Percentiles rank a stretch among this genome's conserved stretches.
These are phyloP conservation scores for Kickxella alabastrina DNA, from an alignment of 192 early-diverging fungal species.

Conservation along the genomic window DNA sequence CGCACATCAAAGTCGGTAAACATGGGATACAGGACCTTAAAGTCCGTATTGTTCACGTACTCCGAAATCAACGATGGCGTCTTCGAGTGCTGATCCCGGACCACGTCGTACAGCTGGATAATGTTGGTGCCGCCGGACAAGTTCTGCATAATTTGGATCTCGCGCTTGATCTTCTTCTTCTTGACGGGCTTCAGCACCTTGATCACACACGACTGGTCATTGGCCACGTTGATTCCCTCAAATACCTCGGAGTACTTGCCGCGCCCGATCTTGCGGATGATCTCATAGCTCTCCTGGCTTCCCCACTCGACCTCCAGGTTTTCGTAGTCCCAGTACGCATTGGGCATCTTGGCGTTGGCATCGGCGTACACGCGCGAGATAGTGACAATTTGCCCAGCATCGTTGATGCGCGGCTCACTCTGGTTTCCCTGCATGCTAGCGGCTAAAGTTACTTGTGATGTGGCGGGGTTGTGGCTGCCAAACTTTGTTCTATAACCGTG, in stretches of 20 bases:
- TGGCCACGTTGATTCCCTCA: conserved; percentile 92
- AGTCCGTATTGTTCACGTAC: conserved; percentile 96
- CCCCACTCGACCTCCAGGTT: conserved; percentile 90
- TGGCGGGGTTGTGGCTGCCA: conserved; percentile 9
- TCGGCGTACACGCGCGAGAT: conserved; percentile 88
- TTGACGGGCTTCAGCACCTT: conserved; percentile 99
- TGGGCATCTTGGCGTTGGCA: conserved; percentile 75
- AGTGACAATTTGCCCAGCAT: conserved; percentile 37
- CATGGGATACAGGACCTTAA: conserved; percentile 93
- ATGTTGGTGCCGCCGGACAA: conserved; percentile 92
- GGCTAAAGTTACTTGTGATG: background rate
- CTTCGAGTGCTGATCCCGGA: conserved; percentile 94
- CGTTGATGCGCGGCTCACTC: conserved; percentile 21
- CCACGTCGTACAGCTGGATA: conserved; percentile 87
- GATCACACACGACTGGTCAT: conserved; percentile 87
- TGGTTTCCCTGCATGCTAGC: conserved; percentile 30
- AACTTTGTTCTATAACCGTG: conserved; percentile 15
- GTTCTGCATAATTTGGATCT: conserved; percentile 99
- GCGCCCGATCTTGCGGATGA: conserved; percentile 94
- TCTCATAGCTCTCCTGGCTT: conserved; percentile 95
- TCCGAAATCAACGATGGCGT: conserved; percentile 97
- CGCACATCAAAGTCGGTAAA: conserved; percentile 93
- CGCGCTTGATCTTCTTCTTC: conserved; percentile 99
- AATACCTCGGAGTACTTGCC: conserved; percentile 99
- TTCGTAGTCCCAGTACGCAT: conserved; percentile 97